phyloP scores from a whole-genome alignment of 1,284 basidiomycete genomes.

The Cutaneotrichosporon mucoides region DNA sequence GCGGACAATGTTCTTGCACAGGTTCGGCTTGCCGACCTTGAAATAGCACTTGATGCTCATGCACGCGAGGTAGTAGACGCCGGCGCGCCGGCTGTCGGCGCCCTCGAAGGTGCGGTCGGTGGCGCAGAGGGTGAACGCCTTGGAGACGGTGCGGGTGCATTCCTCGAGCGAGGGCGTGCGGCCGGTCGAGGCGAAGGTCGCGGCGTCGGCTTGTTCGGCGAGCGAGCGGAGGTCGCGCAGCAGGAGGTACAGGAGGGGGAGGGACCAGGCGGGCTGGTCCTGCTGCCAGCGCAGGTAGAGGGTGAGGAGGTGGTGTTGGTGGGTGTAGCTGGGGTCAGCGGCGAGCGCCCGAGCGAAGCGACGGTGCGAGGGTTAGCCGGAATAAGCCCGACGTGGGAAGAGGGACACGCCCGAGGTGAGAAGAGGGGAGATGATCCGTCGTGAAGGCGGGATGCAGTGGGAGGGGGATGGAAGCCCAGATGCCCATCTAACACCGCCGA shows the following conservation, averaged over 20 bases:
- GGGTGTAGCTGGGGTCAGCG: slow-evolving; percentile 26
- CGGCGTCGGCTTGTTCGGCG: slow-evolving; percentile 55
- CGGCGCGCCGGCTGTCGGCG: slow-evolving; percentile 80
- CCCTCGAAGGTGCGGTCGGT: slow-evolving; percentile 73
- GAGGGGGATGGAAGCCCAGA: background rate
- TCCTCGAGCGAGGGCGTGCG: slow-evolving; percentile 76
- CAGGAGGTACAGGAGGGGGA: slow-evolving; percentile 72
- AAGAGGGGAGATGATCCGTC: too few species aligned
- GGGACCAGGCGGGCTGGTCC: slow-evolving; percentile 72
- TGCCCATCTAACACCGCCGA: background rate
- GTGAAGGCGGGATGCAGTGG: background rate
- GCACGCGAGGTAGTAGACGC: slow-evolving; percentile 90
- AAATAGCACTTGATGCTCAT: slow-evolving; percentile 93
- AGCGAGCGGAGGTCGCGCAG: slow-evolving; percentile 73
- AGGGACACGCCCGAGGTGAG: too few species aligned
- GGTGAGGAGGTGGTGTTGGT: slow-evolving; percentile 50
- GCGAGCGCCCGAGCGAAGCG: background rate
- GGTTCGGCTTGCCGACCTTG: slow-evolving; percentile 80
- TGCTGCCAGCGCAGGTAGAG: slow-evolving; percentile 71
- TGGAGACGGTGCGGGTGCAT: slow-evolving; percentile 82
- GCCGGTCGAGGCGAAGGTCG: slow-evolving; percentile 47
- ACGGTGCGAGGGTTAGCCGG: too few species aligned
- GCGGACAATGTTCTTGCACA: slow-evolving; percentile 86
- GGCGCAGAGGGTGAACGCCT: slow-evolving; percentile 86
- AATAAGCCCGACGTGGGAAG: too few species aligned